Conservation (phyloP, 495 filamentous ascomycete genomes). For the Neurospora discreta region DNA sequence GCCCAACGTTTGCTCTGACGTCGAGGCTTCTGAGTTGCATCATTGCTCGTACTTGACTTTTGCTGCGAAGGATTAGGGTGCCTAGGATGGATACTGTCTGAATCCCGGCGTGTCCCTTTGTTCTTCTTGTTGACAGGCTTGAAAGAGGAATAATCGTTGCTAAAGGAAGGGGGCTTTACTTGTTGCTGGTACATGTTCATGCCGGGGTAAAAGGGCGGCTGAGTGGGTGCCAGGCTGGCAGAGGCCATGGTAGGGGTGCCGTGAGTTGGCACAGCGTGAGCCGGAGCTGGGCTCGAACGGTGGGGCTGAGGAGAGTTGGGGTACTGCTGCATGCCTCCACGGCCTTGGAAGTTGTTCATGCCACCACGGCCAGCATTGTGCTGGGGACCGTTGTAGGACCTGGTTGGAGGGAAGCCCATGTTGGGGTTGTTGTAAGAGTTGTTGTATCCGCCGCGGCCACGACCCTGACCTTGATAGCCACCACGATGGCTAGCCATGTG, state of each 20-base stretch:
- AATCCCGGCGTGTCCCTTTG: slow-evolving; percentile 29
- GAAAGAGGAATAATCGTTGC: slow-evolving; percentile 16
- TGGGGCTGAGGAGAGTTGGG: slow-evolving; percentile 57
- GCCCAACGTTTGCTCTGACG: slow-evolving; percentile 33
- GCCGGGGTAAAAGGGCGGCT: slow-evolving; percentile 47
- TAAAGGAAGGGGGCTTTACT: slow-evolving; percentile 54
- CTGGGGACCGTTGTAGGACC: slow-evolving; percentile 41
- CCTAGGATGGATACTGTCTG: slow-evolving; percentile 31
- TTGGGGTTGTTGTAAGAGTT: slow-evolving; percentile 47
- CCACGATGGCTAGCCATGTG: slow-evolving; percentile 36
- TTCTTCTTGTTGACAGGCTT: slow-evolving; percentile 28
- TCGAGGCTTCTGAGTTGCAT: slow-evolving; percentile 19
- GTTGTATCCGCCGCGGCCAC: slow-evolving; percentile 50
- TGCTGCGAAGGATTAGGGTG: slow-evolving; percentile 21
- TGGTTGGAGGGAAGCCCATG: slow-evolving; percentile 55
- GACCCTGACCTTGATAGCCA: slow-evolving; percentile 36
- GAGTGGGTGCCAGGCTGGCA: slow-evolving; percentile 43
- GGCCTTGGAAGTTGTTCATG: slow-evolving; percentile 52
- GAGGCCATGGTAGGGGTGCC: slow-evolving; percentile 58
- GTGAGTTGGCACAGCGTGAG: slow-evolving; percentile 48
- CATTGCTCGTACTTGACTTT: slow-evolving; percentile 10
- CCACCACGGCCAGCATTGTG: slow-evolving; percentile 51
- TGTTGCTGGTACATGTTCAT: slow-evolving; percentile 47
- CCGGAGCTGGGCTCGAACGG: slow-evolving; percentile 56
- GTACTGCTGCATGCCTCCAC: slow-evolving; percentile 45